A percentile compares a stretch with the other conserved stretches of the same genome.
These are phyloP conservation scores for Yamadazyma blattariae DNA, from an alignment of 1,139 yeast species.

Conservation along the genomic window DNA sequence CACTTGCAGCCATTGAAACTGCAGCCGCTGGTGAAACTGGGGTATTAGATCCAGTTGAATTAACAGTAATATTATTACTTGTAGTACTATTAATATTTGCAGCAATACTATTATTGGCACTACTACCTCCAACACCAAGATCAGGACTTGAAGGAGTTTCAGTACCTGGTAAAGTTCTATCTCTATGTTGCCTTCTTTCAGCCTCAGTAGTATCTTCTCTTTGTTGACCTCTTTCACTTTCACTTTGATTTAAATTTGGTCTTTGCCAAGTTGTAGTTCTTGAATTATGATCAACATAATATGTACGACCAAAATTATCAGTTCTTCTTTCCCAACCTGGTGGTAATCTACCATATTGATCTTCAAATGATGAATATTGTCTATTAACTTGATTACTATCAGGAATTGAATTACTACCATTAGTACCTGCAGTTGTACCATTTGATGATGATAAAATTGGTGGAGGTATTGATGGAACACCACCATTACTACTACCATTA, in stretches of 20 bases:
- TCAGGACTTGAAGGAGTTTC: slow-evolving; percentile 45
- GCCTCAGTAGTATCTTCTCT: slow-evolving; percentile 69
- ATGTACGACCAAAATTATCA: slow-evolving; percentile 94
- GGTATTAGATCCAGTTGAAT: slow-evolving; percentile 42
- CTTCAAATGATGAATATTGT: slow-evolving; percentile 90
- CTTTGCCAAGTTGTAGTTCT: slow-evolving; percentile 98
- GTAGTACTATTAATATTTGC: slow-evolving; percentile 22
- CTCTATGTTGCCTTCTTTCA: slow-evolving; percentile 88
- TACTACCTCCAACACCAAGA: neutral
- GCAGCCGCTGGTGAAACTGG: slow-evolving; percentile 70
- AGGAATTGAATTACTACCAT: slow-evolving; percentile 3
- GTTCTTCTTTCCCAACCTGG: slow-evolving; percentile 99
- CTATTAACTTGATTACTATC: slow-evolving; percentile 27
- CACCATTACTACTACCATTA: neutral
- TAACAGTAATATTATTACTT: slow-evolving; percentile 45
- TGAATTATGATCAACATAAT: slow-evolving; percentile 96
- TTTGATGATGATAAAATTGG: slow-evolving; percentile 3
- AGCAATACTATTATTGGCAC: neutral
- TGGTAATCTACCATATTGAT: slow-evolving; percentile 92
- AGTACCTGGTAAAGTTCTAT: slow-evolving; percentile 78
- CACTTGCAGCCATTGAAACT: slow-evolving; percentile 78
- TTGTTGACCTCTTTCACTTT: slow-evolving; percentile 61
- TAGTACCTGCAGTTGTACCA: slow-evolving; percentile 9
- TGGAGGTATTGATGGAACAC: slow-evolving; percentile 9
- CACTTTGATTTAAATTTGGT: slow-evolving; percentile 75